Percentiles rank a stretch among this genome's conserved stretches.
These are phyloP conservation scores for Entoloma clypeatum DNA, from an alignment of 1,284 basidiomycete species.

Conservation along the genomic window DNA sequence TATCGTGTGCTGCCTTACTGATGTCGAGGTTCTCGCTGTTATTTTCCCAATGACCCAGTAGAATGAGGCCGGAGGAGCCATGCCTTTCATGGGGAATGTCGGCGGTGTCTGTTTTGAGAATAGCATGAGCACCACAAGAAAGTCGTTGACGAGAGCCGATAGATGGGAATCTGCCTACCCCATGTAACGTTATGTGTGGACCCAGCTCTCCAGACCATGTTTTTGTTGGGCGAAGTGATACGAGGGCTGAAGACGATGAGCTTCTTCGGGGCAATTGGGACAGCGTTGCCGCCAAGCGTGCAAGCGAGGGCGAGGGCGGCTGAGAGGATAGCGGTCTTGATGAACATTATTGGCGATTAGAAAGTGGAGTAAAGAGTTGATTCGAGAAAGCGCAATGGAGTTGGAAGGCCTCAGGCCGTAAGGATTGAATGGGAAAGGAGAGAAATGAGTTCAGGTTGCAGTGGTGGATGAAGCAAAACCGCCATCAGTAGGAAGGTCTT, in stretches of 20 bases:
- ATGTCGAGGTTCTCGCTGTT: constrained; percentile 28
- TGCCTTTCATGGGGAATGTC: constrained; percentile 22
- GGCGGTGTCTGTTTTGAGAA: constrained; percentile 18
- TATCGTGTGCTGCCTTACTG: constrained; percentile 11
- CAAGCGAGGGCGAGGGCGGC: constrained; percentile 19
- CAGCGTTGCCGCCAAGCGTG: constrained; percentile 17
- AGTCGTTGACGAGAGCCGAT: background rate
- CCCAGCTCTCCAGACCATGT: constrained; percentile 31
- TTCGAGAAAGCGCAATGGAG: constrained; percentile 8
- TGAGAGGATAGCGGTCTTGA: constrained; percentile 19
- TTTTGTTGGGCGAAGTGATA: constrained; percentile 34
- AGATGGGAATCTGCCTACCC: constrained; percentile 23
- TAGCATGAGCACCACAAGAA: background rate
- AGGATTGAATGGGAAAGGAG: too few species aligned
- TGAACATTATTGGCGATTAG: constrained; percentile 12
- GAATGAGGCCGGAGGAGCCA: constrained; percentile 20
- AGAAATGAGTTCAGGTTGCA: too few species aligned
- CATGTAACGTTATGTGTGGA: constrained; percentile 38
- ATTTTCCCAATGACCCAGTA: constrained; percentile 24
- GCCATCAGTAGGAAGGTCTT: too few species aligned
- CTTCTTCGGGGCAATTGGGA: constrained; percentile 10
- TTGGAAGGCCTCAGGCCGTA: constrained; percentile 2
- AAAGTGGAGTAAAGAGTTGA: background rate
- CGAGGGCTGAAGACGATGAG: constrained; percentile 41
- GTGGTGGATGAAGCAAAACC: too few species aligned